Percentiles rank a stretch among this genome's conserved stretches.
phyloP scores from a whole-genome alignment of 306 rosid genomes.

The Pterocarpus macrocarpus region DNA sequence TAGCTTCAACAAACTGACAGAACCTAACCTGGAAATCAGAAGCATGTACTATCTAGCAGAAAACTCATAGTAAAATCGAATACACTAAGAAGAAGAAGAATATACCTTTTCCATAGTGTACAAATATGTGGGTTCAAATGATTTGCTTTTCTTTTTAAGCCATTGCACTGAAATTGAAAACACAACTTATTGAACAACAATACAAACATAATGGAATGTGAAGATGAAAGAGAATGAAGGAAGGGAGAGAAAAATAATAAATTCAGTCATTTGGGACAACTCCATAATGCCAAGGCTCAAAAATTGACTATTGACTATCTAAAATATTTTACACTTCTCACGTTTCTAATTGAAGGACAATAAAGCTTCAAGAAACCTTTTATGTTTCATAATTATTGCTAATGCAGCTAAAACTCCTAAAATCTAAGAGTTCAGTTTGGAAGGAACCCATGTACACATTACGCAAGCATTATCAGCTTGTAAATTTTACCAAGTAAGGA shows the following conservation, averaged over 20 bases:
- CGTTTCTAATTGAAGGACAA: neutral
- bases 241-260: neutral
- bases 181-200: slow-evolving; percentile 39
- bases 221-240: neutral
- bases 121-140: slow-evolving; percentile 87
- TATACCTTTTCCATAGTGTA: slow-evolving; percentile 96
- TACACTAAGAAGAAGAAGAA: neutral
- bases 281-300: slow-evolving; percentile 4
- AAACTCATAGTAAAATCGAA: slow-evolving; percentile 16
- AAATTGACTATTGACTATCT: slow-evolving; percentile 9
- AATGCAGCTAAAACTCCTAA: slow-evolving; percentile 8
- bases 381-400: neutral
- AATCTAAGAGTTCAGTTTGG: slow-evolving; percentile 10
- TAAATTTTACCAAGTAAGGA: slow-evolving; percentile 14
- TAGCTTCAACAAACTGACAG: slow-evolving; percentile 42
- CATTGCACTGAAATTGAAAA: slow-evolving; percentile 80
- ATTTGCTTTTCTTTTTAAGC: slow-evolving; percentile 82
- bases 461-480: slow-evolving; percentile 36
- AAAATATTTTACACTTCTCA: neutral
- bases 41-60: slow-evolving; percentile 12
- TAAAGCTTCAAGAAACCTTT: slow-evolving; percentile 16
- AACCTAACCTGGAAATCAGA: slow-evolving; percentile 33
- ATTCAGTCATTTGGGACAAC: slow-evolving; percentile 10
- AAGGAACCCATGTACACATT: slow-evolving; percentile 32
- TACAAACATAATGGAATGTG: slow-evolving; percentile 21